A percentile compares a stretch with the other conserved stretches of the same genome.
Evolutionary conservation across 192 early-diverging fungal species (phyloP).

Genomic region (Entomortierella beljakovae): DNA sequence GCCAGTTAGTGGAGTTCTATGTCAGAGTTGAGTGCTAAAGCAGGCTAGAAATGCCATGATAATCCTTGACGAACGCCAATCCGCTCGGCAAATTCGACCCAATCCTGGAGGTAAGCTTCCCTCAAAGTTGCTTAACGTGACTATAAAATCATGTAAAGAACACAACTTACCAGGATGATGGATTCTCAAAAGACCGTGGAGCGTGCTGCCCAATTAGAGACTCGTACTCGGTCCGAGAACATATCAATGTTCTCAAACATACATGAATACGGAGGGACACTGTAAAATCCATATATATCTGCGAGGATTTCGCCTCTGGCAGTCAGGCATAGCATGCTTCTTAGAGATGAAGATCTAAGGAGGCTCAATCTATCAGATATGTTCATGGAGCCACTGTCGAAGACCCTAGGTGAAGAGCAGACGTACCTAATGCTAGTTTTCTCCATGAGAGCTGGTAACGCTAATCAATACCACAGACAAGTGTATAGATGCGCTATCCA

Average conservation of each 20-base stretch:
- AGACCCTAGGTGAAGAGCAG: not conserved
- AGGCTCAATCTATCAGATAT: not conserved
- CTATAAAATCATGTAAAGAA: too few relatives aligned
- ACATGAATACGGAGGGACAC: not conserved
- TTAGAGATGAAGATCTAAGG: not conserved
- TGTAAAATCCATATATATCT: not conserved
- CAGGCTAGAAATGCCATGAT: too few relatives aligned
- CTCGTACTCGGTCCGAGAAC: not conserved
- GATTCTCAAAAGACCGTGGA: too few relatives aligned
- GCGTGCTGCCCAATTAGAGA: too few relatives aligned
- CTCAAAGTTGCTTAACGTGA: too few relatives aligned
- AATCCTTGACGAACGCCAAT: too few relatives aligned
- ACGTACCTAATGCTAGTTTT: not conserved
- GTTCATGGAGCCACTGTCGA: not conserved
- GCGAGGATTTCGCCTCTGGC: slow-evolving; percentile 1
- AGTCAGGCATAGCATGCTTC: slow-evolving; percentile 1
- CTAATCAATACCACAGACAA: not conserved
- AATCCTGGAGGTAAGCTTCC: too few relatives aligned
- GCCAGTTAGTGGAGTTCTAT: too few relatives aligned
- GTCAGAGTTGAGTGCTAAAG: too few relatives aligned
- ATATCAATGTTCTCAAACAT: not conserved
- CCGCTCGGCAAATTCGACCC: too few relatives aligned
- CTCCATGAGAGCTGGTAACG: not conserved
- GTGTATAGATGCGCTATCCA: not conserved
- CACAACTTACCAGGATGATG: too few relatives aligned